Percentiles rank a stretch among this genome's conserved stretches.
Evolutionary conservation across 2,329 filamentous ascomycete species (phyloP).

Genomic region (Calonectria ilicicola): DNA sequence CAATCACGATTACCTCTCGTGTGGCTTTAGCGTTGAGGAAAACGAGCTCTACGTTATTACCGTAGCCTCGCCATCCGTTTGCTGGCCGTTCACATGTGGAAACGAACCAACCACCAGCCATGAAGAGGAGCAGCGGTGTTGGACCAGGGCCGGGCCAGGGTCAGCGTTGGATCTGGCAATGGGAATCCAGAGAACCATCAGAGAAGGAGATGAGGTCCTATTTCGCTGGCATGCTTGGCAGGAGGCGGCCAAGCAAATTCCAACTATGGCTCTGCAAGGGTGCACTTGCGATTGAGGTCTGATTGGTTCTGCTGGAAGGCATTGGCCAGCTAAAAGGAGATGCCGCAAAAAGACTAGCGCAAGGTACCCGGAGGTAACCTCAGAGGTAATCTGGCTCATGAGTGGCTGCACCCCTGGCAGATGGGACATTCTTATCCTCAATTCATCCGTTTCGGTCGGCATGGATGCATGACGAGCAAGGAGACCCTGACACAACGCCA

Average conservation of each 20-base stretch:
- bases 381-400: constrained; percentile 20
- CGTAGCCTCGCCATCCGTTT: constrained; percentile 5
- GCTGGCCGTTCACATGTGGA: not conserved
- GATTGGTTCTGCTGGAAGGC: constrained; percentile 23
- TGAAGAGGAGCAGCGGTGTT: not conserved
- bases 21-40: constrained; percentile 11
- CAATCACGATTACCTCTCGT: not conserved
- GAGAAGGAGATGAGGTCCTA: constrained; percentile 24
- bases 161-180: constrained; percentile 5
- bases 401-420: constrained; percentile 26
- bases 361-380: constrained; percentile 36
- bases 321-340: constrained; percentile 30
- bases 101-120: constrained; percentile 1
- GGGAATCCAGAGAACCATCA: not conserved
- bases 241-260: not conserved
- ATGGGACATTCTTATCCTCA: constrained; percentile 1
- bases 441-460: not conserved
- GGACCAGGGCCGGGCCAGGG: not conserved
- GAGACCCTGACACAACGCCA: constrained; percentile 6
- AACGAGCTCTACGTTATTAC: not conserved
- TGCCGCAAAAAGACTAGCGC: constrained; percentile 27
- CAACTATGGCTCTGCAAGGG: not conserved
- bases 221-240: constrained; percentile 22
- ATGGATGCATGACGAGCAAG: constrained; percentile 4
- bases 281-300: not conserved